phyloP scores from a whole-genome alignment of 2,329 filamentous ascomycete species.

The Nemania bipapillata region DNA sequence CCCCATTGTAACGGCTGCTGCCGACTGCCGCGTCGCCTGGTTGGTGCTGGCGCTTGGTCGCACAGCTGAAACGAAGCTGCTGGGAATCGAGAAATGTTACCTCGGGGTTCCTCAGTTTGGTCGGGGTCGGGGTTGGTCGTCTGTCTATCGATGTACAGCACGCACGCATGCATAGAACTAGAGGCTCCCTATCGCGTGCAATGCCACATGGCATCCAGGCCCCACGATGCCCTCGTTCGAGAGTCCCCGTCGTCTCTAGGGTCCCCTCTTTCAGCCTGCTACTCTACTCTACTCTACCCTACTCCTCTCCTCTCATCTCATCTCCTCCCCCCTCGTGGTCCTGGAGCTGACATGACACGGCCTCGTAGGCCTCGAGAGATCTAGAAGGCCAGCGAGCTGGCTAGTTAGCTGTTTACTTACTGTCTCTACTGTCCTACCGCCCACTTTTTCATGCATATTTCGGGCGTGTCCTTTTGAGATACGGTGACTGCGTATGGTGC shows the following conservation, averaged over 20 bases:
- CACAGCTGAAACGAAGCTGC: conserved; percentile 22
- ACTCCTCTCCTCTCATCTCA: background rate
- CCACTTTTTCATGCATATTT: conserved; percentile 22
- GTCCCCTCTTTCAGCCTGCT: no score
- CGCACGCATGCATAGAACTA: background rate
- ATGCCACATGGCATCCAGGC: conserved; percentile 26
- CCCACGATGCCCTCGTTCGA: background rate
- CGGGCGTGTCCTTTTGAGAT: conserved; percentile 5
- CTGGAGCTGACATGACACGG: conserved; percentile 19
- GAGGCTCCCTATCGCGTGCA: conserved; percentile 29
- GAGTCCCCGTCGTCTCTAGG: no score
- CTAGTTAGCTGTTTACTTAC: background rate
- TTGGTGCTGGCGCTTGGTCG: background rate
- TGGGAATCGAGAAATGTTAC: background rate
- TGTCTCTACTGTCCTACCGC: conserved; percentile 11
- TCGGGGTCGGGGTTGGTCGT: no score
- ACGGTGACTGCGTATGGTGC: background rate
- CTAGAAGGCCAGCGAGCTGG: background rate
- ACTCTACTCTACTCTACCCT: no score
- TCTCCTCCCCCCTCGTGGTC: background rate
- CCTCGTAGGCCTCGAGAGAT: background rate
- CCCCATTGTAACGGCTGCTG: conserved; percentile 7
- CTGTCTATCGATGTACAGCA: no score
- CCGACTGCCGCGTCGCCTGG: background rate
- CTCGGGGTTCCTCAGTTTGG: conserved; percentile 7